phyloP scores from a whole-genome alignment of 2,329 filamentous ascomycete species.

The Pseudocercospora macadamiae region DNA sequence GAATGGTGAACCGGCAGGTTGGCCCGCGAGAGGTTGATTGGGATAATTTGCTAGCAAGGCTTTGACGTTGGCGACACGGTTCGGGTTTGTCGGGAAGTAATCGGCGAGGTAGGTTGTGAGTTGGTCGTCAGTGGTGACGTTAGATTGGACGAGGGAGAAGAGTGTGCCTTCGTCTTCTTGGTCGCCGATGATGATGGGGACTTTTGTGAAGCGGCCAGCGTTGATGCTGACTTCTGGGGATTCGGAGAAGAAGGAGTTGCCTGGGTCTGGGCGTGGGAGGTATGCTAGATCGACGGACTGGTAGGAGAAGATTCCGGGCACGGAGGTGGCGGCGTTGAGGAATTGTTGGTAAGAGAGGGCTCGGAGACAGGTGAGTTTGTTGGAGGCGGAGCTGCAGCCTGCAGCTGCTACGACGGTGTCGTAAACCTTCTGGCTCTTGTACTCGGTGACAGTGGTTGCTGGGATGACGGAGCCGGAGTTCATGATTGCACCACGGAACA shows the following conservation, averaged over 20 bases:
- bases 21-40: constrained; percentile 43
- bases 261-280: constrained; percentile 68
- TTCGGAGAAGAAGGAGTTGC: constrained; percentile 60
- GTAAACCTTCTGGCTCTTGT: constrained; percentile 25
- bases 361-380: constrained; percentile 19
- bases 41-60: constrained; percentile 66
- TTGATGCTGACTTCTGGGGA: constrained; percentile 63
- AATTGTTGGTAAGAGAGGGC: constrained; percentile 35
- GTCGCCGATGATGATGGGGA: constrained; percentile 65
- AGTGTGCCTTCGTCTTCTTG: constrained; percentile 70
- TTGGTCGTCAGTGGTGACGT: constrained; percentile 64
- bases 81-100: constrained; percentile 58
- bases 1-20: constrained; percentile 70
- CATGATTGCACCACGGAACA: constrained; percentile 81
- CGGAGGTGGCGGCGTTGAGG: constrained; percentile 69
- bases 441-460: constrained; percentile 45
- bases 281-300: constrained; percentile 67
- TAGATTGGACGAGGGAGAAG: constrained; percentile 64
- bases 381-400: constrained; percentile 32
- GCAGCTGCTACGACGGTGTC: constrained; percentile 18
- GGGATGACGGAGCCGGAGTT: constrained; percentile 68
- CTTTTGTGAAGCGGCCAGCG: constrained; percentile 42
- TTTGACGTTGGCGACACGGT: constrained; percentile 44
- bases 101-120: constrained; percentile 65
- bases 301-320: constrained; percentile 70